Evolutionary conservation across 768 basidiomycete species (phyloP).

Genomic region (Tephrocybe sp.): DNA sequence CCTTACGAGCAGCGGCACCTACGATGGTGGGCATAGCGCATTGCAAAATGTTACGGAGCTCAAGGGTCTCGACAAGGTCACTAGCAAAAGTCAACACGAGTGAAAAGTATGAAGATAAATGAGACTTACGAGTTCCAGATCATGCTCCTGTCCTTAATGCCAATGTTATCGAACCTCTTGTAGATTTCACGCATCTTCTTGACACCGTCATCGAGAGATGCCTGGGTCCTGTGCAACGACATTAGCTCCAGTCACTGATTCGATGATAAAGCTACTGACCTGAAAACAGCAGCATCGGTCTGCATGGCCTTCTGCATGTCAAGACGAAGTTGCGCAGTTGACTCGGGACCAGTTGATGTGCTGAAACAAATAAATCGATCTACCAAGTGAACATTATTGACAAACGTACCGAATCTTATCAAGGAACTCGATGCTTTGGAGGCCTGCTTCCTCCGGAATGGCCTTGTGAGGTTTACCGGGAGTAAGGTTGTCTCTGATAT

Average conservation of each 20-base stretch:
- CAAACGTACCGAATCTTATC: slow-evolving; percentile 73
- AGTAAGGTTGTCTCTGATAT: slow-evolving; percentile 87
- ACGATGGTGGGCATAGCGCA: slow-evolving; percentile 95
- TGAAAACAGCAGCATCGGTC: slow-evolving; percentile 95
- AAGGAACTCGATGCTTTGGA: slow-evolving; percentile 79
- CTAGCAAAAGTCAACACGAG: slow-evolving; percentile 34
- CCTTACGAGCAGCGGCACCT: slow-evolving; percentile 90
- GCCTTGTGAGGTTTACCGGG: slow-evolving; percentile 90
- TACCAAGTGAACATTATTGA: not conserved
- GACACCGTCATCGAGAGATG: slow-evolving; percentile 90
- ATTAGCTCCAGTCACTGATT: slow-evolving; percentile 3
- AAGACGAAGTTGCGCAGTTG: slow-evolving; percentile 87
- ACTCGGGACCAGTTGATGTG: slow-evolving; percentile 74
- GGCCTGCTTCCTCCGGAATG: slow-evolving; percentile 83
- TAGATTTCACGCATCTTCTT: slow-evolving; percentile 82
- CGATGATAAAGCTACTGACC: slow-evolving; percentile 33
- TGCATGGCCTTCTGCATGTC: slow-evolving; percentile 99
- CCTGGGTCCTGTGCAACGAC: slow-evolving; percentile 61
- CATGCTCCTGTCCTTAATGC: slow-evolving; percentile 98
- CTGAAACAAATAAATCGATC: slow-evolving; percentile 29
- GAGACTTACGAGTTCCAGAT: slow-evolving; percentile 95
- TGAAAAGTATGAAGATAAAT: not conserved
- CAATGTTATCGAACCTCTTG: slow-evolving; percentile 85
- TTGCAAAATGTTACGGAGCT: slow-evolving; percentile 93
- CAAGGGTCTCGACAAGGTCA: slow-evolving; percentile 95